A percentile compares a stretch with the other conserved stretches of the same genome.
These are phyloP conservation scores for Davidsoniella australis DNA, from an alignment of 2,329 filamentous ascomycete genomes.

Conservation along the genomic window DNA sequence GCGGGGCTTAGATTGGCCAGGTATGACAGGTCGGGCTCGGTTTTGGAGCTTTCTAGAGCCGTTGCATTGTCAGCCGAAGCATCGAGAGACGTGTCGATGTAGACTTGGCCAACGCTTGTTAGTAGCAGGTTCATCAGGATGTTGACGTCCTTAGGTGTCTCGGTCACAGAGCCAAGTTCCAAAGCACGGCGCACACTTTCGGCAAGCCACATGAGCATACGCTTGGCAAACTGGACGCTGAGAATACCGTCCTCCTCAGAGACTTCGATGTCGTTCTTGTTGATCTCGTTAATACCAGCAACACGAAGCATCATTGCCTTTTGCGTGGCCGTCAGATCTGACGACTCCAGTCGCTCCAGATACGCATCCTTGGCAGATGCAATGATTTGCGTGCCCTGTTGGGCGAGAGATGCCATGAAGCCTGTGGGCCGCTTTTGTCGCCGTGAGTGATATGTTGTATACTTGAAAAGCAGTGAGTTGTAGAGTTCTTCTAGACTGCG, in stretches of 20 bases:
- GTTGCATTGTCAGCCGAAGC: constrained; percentile 58
- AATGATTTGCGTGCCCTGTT: constrained; percentile 76
- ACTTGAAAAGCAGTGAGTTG: constrained; percentile 87
- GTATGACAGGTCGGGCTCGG: constrained; percentile 76
- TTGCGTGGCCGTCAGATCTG: constrained; percentile 73
- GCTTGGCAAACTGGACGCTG: constrained; percentile 74
- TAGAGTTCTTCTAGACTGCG: constrained; percentile 64
- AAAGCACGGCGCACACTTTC: constrained; percentile 84
- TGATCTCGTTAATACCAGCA: constrained; percentile 63
- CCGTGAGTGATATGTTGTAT: constrained; percentile 81
- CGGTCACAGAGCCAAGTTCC: constrained; percentile 71
- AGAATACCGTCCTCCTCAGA: constrained; percentile 76
- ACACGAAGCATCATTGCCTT: constrained; percentile 81
- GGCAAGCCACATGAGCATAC: constrained; percentile 95
- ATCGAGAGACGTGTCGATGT: constrained; percentile 49
- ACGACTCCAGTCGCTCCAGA: constrained; percentile 72
- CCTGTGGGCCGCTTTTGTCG: constrained; percentile 78
- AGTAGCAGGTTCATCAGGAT: constrained; percentile 70
- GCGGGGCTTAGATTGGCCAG: constrained; percentile 62
- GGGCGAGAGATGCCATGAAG: constrained; percentile 82
- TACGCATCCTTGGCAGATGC: constrained; percentile 82
- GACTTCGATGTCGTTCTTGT: constrained; percentile 75
- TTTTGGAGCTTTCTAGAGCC: constrained; percentile 60
- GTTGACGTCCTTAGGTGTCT: constrained; percentile 87
- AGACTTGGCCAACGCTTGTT: constrained; percentile 73